These are phyloP conservation scores for Cercis canadensis DNA, from an alignment of 306 rosid species.

Conservation along the genomic window DNA sequence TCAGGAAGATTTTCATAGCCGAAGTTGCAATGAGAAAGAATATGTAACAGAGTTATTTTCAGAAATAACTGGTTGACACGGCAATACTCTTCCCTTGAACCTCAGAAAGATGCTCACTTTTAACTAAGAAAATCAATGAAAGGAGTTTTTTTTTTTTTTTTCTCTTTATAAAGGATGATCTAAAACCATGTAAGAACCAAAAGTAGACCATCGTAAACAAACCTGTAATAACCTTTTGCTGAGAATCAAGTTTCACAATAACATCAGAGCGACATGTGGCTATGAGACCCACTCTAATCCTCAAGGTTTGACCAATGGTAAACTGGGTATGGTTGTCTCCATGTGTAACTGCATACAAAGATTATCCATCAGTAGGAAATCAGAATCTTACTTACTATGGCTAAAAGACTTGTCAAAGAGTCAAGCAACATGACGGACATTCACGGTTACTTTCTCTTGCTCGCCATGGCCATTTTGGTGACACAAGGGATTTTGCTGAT, in stretches of 20 bases:
- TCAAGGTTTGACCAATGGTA: slow-evolving; percentile 92
- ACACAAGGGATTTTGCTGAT: slow-evolving; percentile 87
- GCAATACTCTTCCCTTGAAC: slow-evolving; percentile 72
- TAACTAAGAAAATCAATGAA: slow-evolving; percentile 57
- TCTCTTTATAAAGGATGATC: neutral
- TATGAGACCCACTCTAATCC: slow-evolving; percentile 92
- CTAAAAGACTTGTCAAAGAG: slow-evolving; percentile 30
- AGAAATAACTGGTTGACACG: slow-evolving; percentile 58
- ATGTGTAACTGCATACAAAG: slow-evolving; percentile 68
- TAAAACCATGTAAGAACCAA: slow-evolving; percentile 6
- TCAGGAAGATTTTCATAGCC: slow-evolving; percentile 25
- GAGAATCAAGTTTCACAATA: slow-evolving; percentile 97
- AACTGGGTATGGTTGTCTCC: slow-evolving; percentile 64
- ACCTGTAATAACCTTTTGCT: slow-evolving; percentile 98
- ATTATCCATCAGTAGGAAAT: slow-evolving; percentile 29
- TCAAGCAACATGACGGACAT: slow-evolving; percentile 54
- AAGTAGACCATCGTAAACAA: slow-evolving; percentile 31
- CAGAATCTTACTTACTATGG: slow-evolving; percentile 27
- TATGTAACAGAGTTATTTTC: neutral
- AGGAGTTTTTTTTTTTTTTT: slow-evolving; percentile 2
- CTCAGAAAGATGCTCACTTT: slow-evolving; percentile 90
- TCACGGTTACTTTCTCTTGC: slow-evolving; percentile 61
- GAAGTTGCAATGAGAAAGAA: slow-evolving; percentile 16
- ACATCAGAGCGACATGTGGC: slow-evolving; percentile 86
- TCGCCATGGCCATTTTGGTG: slow-evolving; percentile 85